Evolutionary conservation across 225 moss, liverwort and hornwort species (phyloP), one percentile per base, ranked within the genome.

Genomic region (Asterella californica): DNA sequence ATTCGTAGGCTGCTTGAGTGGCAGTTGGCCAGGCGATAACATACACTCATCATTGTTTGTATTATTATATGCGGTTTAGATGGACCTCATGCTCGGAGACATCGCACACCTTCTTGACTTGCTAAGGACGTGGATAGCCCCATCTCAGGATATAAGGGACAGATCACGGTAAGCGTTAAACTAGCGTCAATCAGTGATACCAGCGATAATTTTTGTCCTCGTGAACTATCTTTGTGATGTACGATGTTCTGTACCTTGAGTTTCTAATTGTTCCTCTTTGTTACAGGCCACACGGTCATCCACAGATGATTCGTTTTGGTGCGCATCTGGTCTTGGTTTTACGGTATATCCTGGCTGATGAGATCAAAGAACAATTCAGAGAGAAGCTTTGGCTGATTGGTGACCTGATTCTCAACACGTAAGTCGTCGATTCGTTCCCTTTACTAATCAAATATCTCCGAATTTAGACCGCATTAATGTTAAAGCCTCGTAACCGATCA

Each of bases 41-140:
- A 24, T 21, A 17, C 67, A 34, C 67, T 67, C 36, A 37, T 37
- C 14, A 67, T 18, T 67, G 15, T 36, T 12, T 52, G 36, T 37
- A 34, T 55, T 53, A 34, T 72, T 76, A 11, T 25, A 15, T 47
- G 12, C 63, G 55, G 18, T 89, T 37, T 93, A 99, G 88, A 99
- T 99, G 93, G 92, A 93, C 81, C 92, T 99, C 59, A 95, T 99
- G 84, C 87, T 92, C 37, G 99, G 99, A 66, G 93, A 99, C 71
- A 88, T 95, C 32, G 86, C 85, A 45, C 93, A 99, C 81, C 90
- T 99, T 78, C 93, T 99, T 74, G 99, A 99, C 82, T 80, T 92
- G 82, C 92, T 99, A 15, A 95, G 91, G 81, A 88, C 88, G 36
- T 99, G 99, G 99, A 91, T 92, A 76, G 84, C 93, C 71, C 93